phyloP scores from a whole-genome alignment of 257 asterid genomes.

The Ehretia macrophylla region DNA sequence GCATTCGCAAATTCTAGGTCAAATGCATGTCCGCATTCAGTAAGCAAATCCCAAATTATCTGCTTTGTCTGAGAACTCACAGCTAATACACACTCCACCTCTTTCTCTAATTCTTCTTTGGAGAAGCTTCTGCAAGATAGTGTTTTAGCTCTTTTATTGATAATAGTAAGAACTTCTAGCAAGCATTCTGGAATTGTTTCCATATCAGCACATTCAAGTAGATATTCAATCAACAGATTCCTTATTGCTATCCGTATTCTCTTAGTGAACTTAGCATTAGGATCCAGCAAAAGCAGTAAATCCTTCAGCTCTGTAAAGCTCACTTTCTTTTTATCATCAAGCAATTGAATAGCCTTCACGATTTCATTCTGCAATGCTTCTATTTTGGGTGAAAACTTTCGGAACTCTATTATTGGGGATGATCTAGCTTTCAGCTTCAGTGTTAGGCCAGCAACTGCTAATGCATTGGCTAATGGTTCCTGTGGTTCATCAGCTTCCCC shows the following conservation, averaged over 20 bases:
- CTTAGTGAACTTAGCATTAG: slow-evolving; percentile 25
- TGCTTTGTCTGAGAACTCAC: slow-evolving; percentile 82
- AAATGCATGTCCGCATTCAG: slow-evolving; percentile 33
- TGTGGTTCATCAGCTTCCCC: slow-evolving; percentile 33
- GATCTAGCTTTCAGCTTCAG: slow-evolving; percentile 33
- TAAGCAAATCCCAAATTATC: slow-evolving; percentile 48
- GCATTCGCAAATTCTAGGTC: slow-evolving; percentile 64
- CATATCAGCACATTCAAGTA: slow-evolving; percentile 75
- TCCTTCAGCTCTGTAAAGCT: slow-evolving; percentile 38
- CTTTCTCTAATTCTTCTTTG: slow-evolving; percentile 46
- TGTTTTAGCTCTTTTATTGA: slow-evolving; percentile 34
- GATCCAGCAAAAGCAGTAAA: slow-evolving; percentile 41
- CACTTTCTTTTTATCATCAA: slow-evolving; percentile 29
- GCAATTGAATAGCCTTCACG: slow-evolving; percentile 49
- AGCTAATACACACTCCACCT: slow-evolving; percentile 49
- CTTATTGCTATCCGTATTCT: slow-evolving; percentile 40
- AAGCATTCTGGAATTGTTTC: slow-evolving; percentile 50
- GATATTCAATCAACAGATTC: slow-evolving; percentile 60
- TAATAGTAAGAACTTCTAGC: slow-evolving; percentile 39
- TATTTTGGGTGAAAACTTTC: slow-evolving; percentile 50
- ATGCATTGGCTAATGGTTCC: slow-evolving; percentile 46
- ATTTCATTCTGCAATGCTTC: slow-evolving; percentile 69
- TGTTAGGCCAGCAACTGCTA: slow-evolving; percentile 66
- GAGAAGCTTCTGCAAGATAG: slow-evolving; percentile 20
- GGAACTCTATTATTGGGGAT: slow-evolving; percentile 39